Percentiles rank a stretch among this genome's conserved stretches.
Conservation (phyloP, 306 rosid genomes). For the Lathyrus tuberosus region DNA sequence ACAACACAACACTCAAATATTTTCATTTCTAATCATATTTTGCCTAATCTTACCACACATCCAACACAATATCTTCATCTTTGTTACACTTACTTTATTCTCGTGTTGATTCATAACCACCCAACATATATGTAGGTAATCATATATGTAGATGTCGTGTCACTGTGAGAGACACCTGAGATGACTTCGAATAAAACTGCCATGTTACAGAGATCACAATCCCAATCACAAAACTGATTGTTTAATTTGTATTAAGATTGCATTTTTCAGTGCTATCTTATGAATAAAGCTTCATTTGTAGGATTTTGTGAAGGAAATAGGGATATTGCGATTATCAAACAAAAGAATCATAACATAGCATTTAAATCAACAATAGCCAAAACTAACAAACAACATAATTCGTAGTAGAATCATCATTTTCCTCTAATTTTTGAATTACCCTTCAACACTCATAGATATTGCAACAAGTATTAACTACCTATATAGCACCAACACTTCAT, state of each 20-base stretch:
- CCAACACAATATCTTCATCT: too few relatives aligned
- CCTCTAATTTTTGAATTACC: background rate
- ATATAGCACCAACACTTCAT: background rate
- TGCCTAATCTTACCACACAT: too few relatives aligned
- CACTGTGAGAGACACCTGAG: too few relatives aligned
- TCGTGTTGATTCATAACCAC: too few relatives aligned
- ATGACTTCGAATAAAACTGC: too few relatives aligned
- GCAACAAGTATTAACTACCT: background rate
- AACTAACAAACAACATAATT: conserved; percentile 15
- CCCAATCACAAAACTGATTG: background rate
- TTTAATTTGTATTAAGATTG: background rate
- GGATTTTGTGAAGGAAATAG: conserved; percentile 5
- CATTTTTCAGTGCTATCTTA: background rate
- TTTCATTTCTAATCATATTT: too few relatives aligned
- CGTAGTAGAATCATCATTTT: background rate
- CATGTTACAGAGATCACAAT: background rate
- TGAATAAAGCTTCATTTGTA: background rate
- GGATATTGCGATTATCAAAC: background rate
- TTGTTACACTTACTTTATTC: too few relatives aligned
- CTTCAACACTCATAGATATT: conserved; percentile 10
- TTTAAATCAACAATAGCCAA: conserved; percentile 1
- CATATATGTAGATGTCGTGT: too few relatives aligned
- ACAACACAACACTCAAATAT: too few relatives aligned
- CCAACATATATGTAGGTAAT: too few relatives aligned
- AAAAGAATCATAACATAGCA: background rate